Evolutionary conservation across 768 basidiomycete genomes (phyloP).

Genomic region (Pholiota microspora): DNA sequence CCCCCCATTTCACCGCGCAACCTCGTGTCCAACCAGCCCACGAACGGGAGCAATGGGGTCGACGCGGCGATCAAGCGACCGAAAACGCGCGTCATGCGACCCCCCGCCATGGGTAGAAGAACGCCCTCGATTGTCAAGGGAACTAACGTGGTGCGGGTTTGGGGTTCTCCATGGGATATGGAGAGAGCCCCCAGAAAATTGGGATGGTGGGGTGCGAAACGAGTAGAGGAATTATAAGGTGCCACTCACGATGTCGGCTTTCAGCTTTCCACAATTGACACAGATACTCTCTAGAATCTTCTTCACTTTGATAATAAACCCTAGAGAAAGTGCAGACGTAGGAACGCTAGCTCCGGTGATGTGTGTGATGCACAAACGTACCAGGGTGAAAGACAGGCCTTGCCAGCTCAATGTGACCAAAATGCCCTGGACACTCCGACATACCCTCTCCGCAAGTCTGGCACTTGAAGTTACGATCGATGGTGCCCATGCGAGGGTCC

Average conservation of each 20-base stretch:
- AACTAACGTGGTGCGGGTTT: slow-evolving; percentile 80
- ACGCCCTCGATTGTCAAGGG: slow-evolving; percentile 79
- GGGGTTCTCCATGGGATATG: slow-evolving; percentile 88
- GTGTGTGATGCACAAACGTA: slow-evolving; percentile 34
- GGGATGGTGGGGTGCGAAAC: slow-evolving; percentile 94
- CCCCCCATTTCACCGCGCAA: slow-evolving; percentile 96
- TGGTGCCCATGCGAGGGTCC: slow-evolving; percentile 98
- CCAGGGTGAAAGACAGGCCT: slow-evolving; percentile 97
- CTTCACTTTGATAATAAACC: slow-evolving; percentile 98
- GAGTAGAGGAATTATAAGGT: slow-evolving; percentile 75
- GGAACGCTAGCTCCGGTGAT: slow-evolving; percentile 1
- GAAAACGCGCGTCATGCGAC: slow-evolving; percentile 73
- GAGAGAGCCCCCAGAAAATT: slow-evolving; percentile 99
- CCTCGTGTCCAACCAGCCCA: slow-evolving; percentile 80
- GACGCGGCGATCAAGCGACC: slow-evolving; percentile 93
- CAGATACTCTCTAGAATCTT: slow-evolving; percentile 99
- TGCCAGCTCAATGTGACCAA: slow-evolving; percentile 97
- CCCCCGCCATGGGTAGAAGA: slow-evolving; percentile 76
- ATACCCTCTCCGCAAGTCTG: slow-evolving; percentile 99
- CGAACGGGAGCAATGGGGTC: slow-evolving; percentile 62
- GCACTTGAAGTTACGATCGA: slow-evolving; percentile 97
- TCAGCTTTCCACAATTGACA: slow-evolving; percentile 97
- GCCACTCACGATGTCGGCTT: slow-evolving; percentile 94
- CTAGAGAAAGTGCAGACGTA: slow-evolving; percentile 26
- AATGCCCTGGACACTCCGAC: slow-evolving; percentile 99